A percentile compares a stretch with the other conserved stretches of the same genome.
These are phyloP conservation scores for Lachancea kluyveri DNA, from an alignment of 805 yeast genomes.

Conservation along the genomic window DNA sequence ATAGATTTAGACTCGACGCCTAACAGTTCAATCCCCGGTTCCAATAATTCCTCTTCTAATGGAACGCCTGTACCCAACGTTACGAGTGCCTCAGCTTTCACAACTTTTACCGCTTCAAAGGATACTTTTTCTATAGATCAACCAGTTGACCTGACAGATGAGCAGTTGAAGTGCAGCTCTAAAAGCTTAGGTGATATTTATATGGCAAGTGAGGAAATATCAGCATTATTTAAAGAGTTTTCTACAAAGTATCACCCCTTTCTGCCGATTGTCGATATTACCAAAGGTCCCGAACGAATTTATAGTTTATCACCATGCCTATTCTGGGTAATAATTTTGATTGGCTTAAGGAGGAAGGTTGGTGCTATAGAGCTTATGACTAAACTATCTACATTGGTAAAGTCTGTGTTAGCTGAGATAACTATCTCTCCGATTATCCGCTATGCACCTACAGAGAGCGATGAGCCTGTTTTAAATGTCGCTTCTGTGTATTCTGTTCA, in stretches of 20 bases:
- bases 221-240: constrained; percentile 60
- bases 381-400: constrained; percentile 60
- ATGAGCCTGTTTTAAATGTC: constrained; percentile 78
- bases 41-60: not conserved
- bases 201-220: constrained; percentile 55
- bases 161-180: constrained; percentile 48
- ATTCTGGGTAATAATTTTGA: constrained; percentile 90
- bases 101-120: not conserved
- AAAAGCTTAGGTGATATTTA: constrained; percentile 67
- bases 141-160: constrained; percentile 24
- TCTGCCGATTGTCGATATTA: constrained; percentile 80
- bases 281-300: constrained; percentile 74
- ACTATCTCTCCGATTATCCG: constrained; percentile 87
- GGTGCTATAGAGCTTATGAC: constrained; percentile 42
- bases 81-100: not conserved
- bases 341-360: constrained; percentile 63
- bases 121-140: too few relatives aligned
- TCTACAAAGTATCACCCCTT: constrained; percentile 75
- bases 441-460: constrained; percentile 70
- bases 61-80: constrained; percentile 4
- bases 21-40: not conserved
- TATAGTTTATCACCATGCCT: constrained; percentile 78
- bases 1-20: not conserved
- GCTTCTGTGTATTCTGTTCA: constrained; percentile 93
- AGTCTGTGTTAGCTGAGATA: constrained; percentile 75